Percentiles rank a stretch among this genome's conserved stretches.
Conservation (phyloP, 2,329 filamentous ascomycete species). For the Cytospora piceicola region DNA sequence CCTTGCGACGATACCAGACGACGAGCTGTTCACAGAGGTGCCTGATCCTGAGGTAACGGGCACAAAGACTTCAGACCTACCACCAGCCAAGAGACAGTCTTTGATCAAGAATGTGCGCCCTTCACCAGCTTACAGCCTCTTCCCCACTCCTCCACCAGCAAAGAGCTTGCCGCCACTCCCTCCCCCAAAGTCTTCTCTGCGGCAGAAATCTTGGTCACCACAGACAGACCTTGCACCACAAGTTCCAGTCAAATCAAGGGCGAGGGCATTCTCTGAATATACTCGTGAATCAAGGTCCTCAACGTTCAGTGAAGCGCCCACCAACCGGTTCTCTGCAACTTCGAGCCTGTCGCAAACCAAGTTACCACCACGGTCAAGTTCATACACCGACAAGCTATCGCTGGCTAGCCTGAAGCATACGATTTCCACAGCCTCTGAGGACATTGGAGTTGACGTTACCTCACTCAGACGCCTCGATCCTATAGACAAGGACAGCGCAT, state of each 20-base stretch:
- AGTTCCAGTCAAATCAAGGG: conserved; percentile 16
- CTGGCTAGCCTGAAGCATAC: conserved; percentile 1
- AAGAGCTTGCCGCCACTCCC: conserved; percentile 28
- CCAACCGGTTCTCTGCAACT: conserved; percentile 17
- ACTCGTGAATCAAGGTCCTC: conserved; percentile 24
- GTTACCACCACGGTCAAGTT: conserved; percentile 20
- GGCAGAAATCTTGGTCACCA: background rate
- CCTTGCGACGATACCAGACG: conserved; percentile 2
- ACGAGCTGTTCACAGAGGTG: background rate
- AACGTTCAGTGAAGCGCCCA: conserved; percentile 12
- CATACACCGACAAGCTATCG: conserved; percentile 12
- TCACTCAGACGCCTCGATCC: conserved; percentile 35
- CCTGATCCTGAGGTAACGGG: background rate
- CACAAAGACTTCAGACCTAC: conserved; percentile 5
- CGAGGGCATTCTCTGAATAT: conserved; percentile 16
- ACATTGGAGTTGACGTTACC: conserved; percentile 17
- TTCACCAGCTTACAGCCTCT: conserved; percentile 25
- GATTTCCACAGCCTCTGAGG: conserved; percentile 4
- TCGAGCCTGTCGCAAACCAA: conserved; percentile 9
- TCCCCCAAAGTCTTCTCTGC: conserved; percentile 17
- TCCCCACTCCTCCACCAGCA: conserved; percentile 26
- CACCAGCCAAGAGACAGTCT: background rate
- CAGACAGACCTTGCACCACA: conserved; percentile 1
- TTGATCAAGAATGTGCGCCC: background rate
- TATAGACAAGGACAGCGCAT: conserved; percentile 37